phyloP scores from a whole-genome alignment of 192 early-diverging fungal genomes.

The Dissophora globulifera region DNA sequence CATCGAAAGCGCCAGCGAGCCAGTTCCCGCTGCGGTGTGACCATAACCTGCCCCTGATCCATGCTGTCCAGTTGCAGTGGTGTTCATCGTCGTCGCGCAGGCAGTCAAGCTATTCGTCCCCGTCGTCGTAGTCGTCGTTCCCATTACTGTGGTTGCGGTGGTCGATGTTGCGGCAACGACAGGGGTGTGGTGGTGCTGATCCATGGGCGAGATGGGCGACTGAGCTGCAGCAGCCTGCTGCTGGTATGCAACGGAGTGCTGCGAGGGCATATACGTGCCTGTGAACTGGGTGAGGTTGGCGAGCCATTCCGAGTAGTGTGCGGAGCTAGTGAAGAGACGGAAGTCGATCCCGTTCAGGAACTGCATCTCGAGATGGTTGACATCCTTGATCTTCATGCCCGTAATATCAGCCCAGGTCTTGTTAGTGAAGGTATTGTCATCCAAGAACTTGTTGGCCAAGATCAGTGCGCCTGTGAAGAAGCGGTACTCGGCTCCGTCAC shows the following conservation, averaged over 20 bases:
- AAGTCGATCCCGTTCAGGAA: constrained; percentile 81
- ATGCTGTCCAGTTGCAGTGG: neutral
- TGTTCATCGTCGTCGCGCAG: too few species aligned
- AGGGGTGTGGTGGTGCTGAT: neutral
- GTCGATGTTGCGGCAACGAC: too few species aligned
- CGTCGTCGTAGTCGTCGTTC: too few species aligned
- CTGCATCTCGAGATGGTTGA: constrained; percentile 87
- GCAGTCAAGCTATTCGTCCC: too few species aligned
- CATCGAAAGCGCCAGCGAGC: constrained; percentile 26
- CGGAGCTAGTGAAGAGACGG: constrained; percentile 73
- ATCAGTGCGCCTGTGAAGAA: constrained; percentile 66
- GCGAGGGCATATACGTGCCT: constrained; percentile 46
- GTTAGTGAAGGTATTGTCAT: constrained; percentile 92
- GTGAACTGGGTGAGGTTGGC: constrained; percentile 54
- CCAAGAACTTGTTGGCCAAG: constrained; percentile 82
- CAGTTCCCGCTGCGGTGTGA: neutral
- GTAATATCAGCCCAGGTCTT: constrained; percentile 90
- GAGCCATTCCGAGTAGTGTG: constrained; percentile 78
- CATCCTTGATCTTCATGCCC: constrained; percentile 82
- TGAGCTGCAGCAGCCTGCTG: constrained; percentile 37
- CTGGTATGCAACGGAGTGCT: constrained; percentile 33
- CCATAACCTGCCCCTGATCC: neutral
- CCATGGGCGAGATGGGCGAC: constrained; percentile 35
- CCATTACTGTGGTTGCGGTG: too few species aligned
- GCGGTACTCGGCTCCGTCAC: constrained; percentile 65